Evolutionary conservation across 1,284 basidiomycete species (phyloP).

Genomic region (Malassezia restricta): DNA sequence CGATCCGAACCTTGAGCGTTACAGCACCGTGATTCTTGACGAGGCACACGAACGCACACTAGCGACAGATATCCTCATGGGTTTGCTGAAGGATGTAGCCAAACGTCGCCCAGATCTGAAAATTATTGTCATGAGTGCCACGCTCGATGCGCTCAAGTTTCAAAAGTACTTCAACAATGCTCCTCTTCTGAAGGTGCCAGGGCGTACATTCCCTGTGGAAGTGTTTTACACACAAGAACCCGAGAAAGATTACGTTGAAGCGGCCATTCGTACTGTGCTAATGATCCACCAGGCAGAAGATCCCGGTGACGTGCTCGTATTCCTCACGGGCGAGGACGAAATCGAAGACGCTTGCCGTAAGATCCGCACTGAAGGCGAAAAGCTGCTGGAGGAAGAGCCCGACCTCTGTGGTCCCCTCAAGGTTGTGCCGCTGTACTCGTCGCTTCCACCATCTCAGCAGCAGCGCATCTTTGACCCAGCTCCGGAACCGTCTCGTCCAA

Average conservation of each 20-base stretch:
- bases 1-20: conserved; percentile 73
- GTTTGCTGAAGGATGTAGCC: conserved; percentile 64
- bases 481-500: conserved; percentile 56
- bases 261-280: conserved; percentile 86
- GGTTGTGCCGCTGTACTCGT: conserved; percentile 85
- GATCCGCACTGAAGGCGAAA: conserved; percentile 62
- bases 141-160: conserved; percentile 91
- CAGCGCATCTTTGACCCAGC: conserved; percentile 87
- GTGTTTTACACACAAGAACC: conserved; percentile 89
- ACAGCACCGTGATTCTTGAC: conserved; percentile 94
- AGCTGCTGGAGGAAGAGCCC: conserved; percentile 32
- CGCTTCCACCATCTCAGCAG: conserved; percentile 80
- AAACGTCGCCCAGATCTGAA: conserved; percentile 77
- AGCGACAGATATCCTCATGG: conserved; percentile 97
- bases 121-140: conserved; percentile 97
- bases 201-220: conserved; percentile 90
- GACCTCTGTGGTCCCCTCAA: conserved; percentile 57
- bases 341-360: conserved; percentile 93
- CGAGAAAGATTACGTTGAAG: conserved; percentile 91
- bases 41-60: conserved; percentile 97
- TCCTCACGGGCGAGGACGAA: conserved; percentile 96
- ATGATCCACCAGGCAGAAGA: conserved; percentile 97
- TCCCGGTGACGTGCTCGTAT: conserved; percentile 80
- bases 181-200: conserved; percentile 88
- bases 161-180: conserved; percentile 87